Evolutionary conservation across 2,329 filamentous ascomycete species (phyloP).

Genomic region (Magnaporthiopsis rhizophila): DNA sequence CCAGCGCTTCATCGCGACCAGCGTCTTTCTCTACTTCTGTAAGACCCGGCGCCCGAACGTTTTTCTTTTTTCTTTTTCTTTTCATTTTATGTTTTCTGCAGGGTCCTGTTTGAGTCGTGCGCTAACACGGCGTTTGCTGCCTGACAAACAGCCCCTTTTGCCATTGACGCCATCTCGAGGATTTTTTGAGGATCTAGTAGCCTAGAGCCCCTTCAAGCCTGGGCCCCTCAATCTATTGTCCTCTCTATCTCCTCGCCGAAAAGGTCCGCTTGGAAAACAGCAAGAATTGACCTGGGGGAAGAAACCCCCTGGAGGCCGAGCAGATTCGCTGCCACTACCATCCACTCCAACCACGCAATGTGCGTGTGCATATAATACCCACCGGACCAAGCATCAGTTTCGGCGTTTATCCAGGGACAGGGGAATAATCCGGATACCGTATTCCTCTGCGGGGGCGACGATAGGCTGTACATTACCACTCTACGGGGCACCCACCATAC

Average conservation of each 20-base stretch:
- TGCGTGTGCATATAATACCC: not conserved
- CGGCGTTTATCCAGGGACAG: not conserved
- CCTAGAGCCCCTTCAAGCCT: not conserved
- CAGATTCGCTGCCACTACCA: not conserved
- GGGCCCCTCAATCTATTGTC: not conserved
- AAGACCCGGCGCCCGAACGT: constrained; percentile 25
- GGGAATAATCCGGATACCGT: not conserved
- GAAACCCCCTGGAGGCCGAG: no score
- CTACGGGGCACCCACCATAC: not conserved
- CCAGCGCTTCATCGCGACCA: constrained; percentile 57
- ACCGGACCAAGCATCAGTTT: not conserved
- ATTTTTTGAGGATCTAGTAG: constrained; percentile 19
- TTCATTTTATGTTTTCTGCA: not conserved
- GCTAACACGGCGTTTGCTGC: not conserved
- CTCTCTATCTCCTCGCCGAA: not conserved
- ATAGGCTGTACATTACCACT: not conserved
- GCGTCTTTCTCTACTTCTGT: constrained; percentile 70
- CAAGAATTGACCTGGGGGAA: not conserved
- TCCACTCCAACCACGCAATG: not conserved
- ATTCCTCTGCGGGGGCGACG: not conserved
- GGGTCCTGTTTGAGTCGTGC: not conserved
- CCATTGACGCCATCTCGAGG: constrained; percentile 38
- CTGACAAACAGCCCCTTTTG: constrained; percentile 43
- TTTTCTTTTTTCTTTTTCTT: not conserved
- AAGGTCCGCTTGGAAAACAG: not conserved